phyloP scores from a whole-genome alignment of 2,329 filamentous ascomycete genomes.

The Neonectria punicea region DNA sequence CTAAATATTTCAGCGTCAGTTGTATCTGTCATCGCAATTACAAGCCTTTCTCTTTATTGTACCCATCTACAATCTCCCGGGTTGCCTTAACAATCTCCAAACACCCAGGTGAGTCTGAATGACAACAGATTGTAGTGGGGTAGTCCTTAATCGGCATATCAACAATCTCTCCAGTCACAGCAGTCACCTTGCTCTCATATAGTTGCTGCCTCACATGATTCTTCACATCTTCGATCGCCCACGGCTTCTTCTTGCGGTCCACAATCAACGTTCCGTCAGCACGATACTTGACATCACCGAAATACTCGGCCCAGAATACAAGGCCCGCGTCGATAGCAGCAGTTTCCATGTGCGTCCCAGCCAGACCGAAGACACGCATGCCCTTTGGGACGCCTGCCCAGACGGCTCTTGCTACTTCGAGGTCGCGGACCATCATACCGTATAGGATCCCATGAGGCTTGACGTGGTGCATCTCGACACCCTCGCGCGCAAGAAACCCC shows the following conservation, averaged over 20 bases:
- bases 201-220: constrained; percentile 55
- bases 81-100: constrained; percentile 55
- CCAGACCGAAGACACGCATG: constrained; percentile 40
- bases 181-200: constrained; percentile 52
- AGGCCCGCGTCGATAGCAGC: constrained; percentile 38
- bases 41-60: constrained; percentile 44
- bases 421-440: constrained; percentile 43
- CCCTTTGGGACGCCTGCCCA: constrained; percentile 39
- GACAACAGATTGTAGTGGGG: constrained; percentile 56
- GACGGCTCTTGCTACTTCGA: constrained; percentile 39
- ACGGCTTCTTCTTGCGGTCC: constrained; percentile 66
- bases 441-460: constrained; percentile 43
- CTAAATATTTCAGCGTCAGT: background rate
- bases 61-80: constrained; percentile 52
- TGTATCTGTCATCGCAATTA: background rate
- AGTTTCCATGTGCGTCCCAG: constrained; percentile 41
- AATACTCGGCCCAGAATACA: constrained; percentile 43
- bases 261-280: constrained; percentile 38
- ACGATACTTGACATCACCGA: constrained; percentile 43
- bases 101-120: constrained; percentile 58
- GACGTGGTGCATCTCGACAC: constrained; percentile 31
- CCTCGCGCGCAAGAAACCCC: constrained; percentile 29
- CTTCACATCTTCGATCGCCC: constrained; percentile 50
- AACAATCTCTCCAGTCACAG: constrained; percentile 52
- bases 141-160: constrained; percentile 53